Conservation (phyloP, 2,329 filamentous ascomycete species). For the Chaetoscypha palmicola region DNA sequence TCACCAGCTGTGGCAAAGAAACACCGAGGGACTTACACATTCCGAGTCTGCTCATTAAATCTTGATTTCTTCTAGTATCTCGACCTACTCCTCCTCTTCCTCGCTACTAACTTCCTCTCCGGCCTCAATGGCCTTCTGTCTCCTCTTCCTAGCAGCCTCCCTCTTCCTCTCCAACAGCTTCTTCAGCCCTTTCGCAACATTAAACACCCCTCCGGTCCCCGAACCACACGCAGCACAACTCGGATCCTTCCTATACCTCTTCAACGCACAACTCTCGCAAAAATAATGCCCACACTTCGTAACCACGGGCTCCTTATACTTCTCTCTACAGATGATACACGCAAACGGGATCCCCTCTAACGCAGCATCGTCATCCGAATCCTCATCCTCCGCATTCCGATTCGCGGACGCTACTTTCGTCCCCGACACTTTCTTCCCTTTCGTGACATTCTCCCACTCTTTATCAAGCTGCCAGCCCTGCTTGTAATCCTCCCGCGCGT, state of each 20-base stretch:
- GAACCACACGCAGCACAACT: conserved; percentile 79
- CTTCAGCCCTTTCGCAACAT: conserved; percentile 74
- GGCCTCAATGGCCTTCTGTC: conserved; percentile 44
- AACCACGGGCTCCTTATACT: conserved; percentile 58
- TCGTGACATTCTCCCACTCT: conserved; percentile 84
- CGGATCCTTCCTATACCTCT: conserved; percentile 79
- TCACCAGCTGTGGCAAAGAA: too few relatives aligned
- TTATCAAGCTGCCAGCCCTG: conserved; percentile 92
- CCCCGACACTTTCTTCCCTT: conserved; percentile 57
- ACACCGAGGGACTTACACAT: too few relatives aligned
- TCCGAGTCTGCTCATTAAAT: neutral
- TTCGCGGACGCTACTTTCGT: conserved; percentile 37
- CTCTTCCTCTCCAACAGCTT: conserved; percentile 64
- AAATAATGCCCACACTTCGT: conserved; percentile 96
- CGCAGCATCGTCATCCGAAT: conserved; percentile 34
- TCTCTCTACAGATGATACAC: conserved; percentile 32
- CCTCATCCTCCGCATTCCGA: conserved; percentile 36
- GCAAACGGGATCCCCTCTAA: conserved; percentile 32
- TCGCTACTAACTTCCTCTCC: conserved; percentile 44
- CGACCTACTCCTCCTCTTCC: conserved; percentile 32
- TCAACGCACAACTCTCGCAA: conserved; percentile 82
- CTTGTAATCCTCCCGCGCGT: conserved; percentile 72
- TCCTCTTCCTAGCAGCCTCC: conserved; percentile 47
- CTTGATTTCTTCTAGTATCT: neutral
- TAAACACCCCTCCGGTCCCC: conserved; percentile 85